These are phyloP conservation scores for Rhododendron ovatum DNA, from an alignment of 148 eudicot genomes.

Conservation along the genomic window DNA sequence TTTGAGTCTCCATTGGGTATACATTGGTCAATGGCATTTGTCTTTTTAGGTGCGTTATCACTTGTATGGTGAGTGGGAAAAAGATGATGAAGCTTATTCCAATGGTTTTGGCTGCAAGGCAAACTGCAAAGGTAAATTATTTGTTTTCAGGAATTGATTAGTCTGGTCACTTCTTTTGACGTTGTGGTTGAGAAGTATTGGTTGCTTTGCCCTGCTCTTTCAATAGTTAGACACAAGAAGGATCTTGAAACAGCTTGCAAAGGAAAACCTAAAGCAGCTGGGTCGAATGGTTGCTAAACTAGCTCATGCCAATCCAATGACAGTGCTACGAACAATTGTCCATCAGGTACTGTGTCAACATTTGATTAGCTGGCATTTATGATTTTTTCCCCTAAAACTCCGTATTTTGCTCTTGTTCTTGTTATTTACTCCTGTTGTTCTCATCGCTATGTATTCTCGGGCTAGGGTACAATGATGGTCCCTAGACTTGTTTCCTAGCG, in stretches of 20 bases:
- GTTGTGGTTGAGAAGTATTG: background rate
- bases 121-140: constrained; percentile 73
- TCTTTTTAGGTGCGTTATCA: constrained; percentile 72
- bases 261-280: constrained; percentile 94
- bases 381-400: background rate
- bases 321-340: constrained; percentile 92
- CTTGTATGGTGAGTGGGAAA: constrained; percentile 98
- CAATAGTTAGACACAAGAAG: constrained; percentile 91
- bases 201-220: constrained; percentile 10
- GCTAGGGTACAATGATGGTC: background rate
- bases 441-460: background rate
- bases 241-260: constrained; percentile 93
- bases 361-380: background rate
- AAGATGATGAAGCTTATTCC: constrained; percentile 87
- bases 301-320: constrained; percentile 99
- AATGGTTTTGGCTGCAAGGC: constrained; percentile 92
- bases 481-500: background rate
- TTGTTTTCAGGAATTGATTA: background rate
- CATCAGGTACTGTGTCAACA: constrained; percentile 57
- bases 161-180: background rate
- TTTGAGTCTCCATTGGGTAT: background rate
- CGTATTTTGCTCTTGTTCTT: background rate
- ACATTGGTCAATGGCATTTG: constrained; percentile 1
- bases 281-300: constrained; percentile 99
- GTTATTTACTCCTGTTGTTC: background rate